phyloP scores from a whole-genome alignment of 306 rosid genomes.

The Quercus berberidifolia region DNA sequence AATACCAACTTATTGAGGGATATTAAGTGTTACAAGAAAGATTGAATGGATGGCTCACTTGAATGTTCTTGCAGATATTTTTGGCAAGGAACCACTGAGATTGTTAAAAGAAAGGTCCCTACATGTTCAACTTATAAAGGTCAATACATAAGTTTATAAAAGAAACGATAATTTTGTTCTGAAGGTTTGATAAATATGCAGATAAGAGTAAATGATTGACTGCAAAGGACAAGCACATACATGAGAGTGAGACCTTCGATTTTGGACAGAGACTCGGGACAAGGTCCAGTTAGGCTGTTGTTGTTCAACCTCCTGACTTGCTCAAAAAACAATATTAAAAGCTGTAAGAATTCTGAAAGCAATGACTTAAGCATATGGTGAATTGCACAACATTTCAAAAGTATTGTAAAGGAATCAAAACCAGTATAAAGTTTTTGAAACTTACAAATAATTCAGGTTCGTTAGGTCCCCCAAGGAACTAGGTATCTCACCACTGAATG shows the following conservation, averaged over 20 bases:
- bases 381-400: conserved; percentile 14
- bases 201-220: neutral
- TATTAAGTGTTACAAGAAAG: neutral
- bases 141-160: conserved; percentile 2
- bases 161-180: conserved; percentile 6
- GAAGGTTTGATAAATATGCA: neutral
- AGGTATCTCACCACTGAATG: conserved; percentile 69
- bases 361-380: neutral
- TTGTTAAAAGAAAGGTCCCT: conserved; percentile 97
- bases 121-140: conserved; percentile 18
- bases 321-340: conserved; percentile 23
- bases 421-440: conserved; percentile 14
- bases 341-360: conserved; percentile 16
- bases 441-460: conserved; percentile 91
- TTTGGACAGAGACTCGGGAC: conserved; percentile 73
- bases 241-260: conserved; percentile 81
- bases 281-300: conserved; percentile 88
- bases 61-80: conserved; percentile 87
- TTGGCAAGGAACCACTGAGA: conserved; percentile 83
- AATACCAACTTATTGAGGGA: conserved; percentile 4
- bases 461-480: conserved; percentile 75
- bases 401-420: neutral
- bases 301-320: conserved; percentile 84
- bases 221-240: conserved; percentile 54
- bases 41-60: conserved; percentile 50